Conservation (phyloP, 1,284 basidiomycete species). For the Sanghuangporus sanghuang region DNA sequence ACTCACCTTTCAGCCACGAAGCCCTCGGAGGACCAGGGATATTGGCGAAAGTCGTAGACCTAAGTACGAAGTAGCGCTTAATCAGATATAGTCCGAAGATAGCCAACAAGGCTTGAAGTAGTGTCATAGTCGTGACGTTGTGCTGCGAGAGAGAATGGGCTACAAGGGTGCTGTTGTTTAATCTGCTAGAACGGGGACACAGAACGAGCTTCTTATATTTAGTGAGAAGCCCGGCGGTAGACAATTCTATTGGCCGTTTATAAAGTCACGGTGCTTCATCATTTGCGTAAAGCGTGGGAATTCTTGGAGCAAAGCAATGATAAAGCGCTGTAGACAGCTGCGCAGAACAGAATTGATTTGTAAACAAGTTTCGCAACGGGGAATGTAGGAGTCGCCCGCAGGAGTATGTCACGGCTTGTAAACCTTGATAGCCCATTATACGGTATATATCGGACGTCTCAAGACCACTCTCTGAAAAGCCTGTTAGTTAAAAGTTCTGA, state of each 20-base stretch:
- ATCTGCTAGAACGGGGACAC: too few relatives aligned
- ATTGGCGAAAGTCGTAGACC: background rate
- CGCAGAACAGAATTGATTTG: background rate
- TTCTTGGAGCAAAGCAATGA: too few relatives aligned
- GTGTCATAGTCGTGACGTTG: too few relatives aligned
- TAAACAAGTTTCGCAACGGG: too few relatives aligned
- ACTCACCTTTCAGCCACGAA: constrained; percentile 12
- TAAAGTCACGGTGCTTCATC: background rate
- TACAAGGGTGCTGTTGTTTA: too few relatives aligned
- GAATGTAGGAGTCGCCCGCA: too few relatives aligned
- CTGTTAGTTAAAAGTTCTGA: too few relatives aligned
- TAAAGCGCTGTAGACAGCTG: background rate
- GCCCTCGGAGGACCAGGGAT: constrained; percentile 12
- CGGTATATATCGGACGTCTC: too few relatives aligned
- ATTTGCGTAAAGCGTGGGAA: background rate
- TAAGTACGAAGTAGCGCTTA: background rate
- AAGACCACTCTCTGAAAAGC: too few relatives aligned
- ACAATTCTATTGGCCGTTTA: background rate
- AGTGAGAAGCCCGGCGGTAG: background rate
- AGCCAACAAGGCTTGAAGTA: background rate
- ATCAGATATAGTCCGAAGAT: background rate
- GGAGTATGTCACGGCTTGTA: too few relatives aligned
- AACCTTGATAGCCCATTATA: too few relatives aligned
- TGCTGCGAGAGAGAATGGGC: too few relatives aligned
- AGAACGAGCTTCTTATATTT: background rate